Percentiles rank a stretch among this genome's conserved stretches.
Evolutionary conservation across 768 basidiomycete species (phyloP).

Genomic region (Pulveroboletus sp.): DNA sequence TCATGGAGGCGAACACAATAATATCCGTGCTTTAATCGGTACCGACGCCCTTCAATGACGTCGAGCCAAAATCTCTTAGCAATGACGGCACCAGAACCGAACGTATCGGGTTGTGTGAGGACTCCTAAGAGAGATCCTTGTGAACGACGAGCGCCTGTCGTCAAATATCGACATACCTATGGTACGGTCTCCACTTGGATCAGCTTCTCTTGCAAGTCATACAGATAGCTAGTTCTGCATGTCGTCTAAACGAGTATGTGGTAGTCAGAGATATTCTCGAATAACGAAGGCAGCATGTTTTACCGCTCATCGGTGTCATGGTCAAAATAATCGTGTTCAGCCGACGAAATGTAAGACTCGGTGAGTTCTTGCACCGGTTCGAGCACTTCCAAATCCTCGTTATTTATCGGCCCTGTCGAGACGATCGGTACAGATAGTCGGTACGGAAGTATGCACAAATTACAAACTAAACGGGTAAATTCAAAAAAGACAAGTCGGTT

Average conservation of each 20-base stretch:
- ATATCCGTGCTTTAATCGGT: constrained; percentile 62
- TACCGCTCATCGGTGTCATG: constrained; percentile 62
- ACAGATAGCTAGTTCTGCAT: constrained; percentile 61
- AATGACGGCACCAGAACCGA: constrained; percentile 41
- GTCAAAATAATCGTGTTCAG: constrained; percentile 59
- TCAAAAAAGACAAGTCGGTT: constrained; percentile 49
- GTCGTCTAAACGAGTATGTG: constrained; percentile 43
- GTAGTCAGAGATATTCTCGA: not conserved
- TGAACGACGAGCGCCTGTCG: not conserved
- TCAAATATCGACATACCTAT: constrained; percentile 44
- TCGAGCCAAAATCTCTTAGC: constrained; percentile 43
- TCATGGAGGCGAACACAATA: constrained; percentile 63
- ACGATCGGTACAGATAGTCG: not conserved
- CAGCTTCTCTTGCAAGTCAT: constrained; percentile 46
- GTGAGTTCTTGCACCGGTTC: constrained; percentile 47
- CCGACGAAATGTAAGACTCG: constrained; percentile 8
- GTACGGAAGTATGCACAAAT: not conserved
- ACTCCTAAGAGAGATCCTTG: constrained; percentile 41
- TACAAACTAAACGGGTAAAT: constrained; percentile 14
- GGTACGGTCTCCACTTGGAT: constrained; percentile 52
- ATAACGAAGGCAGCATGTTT: not conserved
- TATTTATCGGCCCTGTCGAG: constrained; percentile 52
- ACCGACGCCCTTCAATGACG: constrained; percentile 47
- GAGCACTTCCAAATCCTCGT: constrained; percentile 38
- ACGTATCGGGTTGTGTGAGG: constrained; percentile 63